Conservation (phyloP, 2,329 filamentous ascomycete species). For the Aspergillus piperis region DNA sequence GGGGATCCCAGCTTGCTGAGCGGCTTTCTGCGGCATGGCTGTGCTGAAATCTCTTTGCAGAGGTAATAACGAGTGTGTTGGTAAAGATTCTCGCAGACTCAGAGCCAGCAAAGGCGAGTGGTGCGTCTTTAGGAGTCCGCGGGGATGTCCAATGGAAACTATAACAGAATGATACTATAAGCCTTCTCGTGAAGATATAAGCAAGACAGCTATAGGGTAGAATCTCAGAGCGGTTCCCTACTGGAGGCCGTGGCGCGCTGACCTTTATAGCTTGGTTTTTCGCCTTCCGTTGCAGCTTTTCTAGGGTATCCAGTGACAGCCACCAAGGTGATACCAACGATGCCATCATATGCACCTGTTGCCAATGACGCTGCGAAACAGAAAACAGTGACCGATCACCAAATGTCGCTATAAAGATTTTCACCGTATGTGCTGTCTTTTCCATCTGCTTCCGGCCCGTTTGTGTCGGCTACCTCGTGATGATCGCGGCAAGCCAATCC, state of each 20-base stretch:
- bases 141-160: background rate
- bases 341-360: slow-evolving; percentile 21
- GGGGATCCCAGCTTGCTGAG: slow-evolving; percentile 27
- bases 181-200: background rate
- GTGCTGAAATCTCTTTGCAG: background rate
- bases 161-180: background rate
- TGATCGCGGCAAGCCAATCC: slow-evolving; percentile 18
- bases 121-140: background rate
- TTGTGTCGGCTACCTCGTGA: slow-evolving; percentile 27
- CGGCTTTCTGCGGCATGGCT: slow-evolving; percentile 28
- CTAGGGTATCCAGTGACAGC: slow-evolving; percentile 6
- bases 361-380: slow-evolving; percentile 16
- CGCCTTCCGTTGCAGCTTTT: background rate
- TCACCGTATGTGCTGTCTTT: slow-evolving; percentile 17
- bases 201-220: slow-evolving; percentile 1
- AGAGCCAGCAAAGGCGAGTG: background rate
- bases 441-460: slow-evolving; percentile 17
- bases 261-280: slow-evolving; percentile 16
- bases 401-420: slow-evolving; percentile 9
- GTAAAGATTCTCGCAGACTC: background rate
- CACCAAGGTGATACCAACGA: slow-evolving; percentile 23
- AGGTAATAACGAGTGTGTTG: background rate
- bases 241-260: background rate
- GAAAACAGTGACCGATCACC: slow-evolving; percentile 9
- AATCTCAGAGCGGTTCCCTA: background rate